Evolutionary conservation across 345 rosid genomes (phyloP).

Genomic region (Rhodamnia rubescens): DNA sequence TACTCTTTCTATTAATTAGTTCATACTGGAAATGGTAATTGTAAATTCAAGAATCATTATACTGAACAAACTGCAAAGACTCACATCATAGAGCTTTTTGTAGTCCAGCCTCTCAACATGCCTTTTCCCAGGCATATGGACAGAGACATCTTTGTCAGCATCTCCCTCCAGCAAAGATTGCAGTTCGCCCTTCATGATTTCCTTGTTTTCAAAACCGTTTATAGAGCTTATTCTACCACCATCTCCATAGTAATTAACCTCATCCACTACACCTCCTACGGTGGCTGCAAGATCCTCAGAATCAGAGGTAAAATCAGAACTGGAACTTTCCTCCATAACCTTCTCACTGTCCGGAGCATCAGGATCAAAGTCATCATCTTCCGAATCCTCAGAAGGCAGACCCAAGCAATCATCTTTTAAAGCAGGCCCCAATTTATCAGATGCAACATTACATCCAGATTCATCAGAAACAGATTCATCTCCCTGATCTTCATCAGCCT

Average conservation of each 20-base stretch:
- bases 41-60: background rate
- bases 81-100: conserved; percentile 80
- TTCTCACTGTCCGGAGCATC: conserved; percentile 29
- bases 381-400: conserved; percentile 88
- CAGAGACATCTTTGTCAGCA: conserved; percentile 21
- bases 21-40: background rate
- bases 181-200: conserved; percentile 10
- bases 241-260: background rate
- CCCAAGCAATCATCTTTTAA: conserved; percentile 21
- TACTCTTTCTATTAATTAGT: background rate
- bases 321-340: conserved; percentile 39
- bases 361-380: conserved; percentile 65
- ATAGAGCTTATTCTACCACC: conserved; percentile 6
- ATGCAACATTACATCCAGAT: conserved; percentile 44
- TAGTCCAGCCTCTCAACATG: conserved; percentile 69
- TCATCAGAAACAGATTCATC: conserved; percentile 54
- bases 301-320: conserved; percentile 72
- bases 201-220: conserved; percentile 9
- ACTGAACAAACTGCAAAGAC: conserved; percentile 15
- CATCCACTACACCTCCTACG: conserved; percentile 17
- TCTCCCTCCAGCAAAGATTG: conserved; percentile 25
- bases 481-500: conserved; percentile 27
- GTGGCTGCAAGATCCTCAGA: conserved; percentile 53
- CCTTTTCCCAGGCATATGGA: conserved; percentile 39
- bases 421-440: conserved; percentile 36